Evolutionary conservation across 495 filamentous ascomycete genomes (phyloP).

Genomic region (Podospora tetraspora): DNA sequence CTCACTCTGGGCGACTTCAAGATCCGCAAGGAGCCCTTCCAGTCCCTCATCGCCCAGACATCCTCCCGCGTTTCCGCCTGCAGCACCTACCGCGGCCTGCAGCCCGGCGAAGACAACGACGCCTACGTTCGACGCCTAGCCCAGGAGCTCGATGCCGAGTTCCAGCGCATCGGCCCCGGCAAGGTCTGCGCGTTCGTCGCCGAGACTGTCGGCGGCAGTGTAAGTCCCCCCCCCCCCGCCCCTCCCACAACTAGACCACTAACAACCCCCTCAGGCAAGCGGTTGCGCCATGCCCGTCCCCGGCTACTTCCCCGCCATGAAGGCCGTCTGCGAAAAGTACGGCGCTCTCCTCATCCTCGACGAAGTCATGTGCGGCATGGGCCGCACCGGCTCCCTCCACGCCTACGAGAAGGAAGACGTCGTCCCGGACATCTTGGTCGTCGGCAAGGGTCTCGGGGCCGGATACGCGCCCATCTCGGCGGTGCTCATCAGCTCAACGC

Average conservation of each 20-base stretch:
- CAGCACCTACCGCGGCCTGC: slow-evolving; percentile 33
- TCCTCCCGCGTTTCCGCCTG: slow-evolving; percentile 60
- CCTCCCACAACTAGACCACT: not conserved
- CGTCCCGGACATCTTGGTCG: slow-evolving; percentile 47
- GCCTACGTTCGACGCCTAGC: slow-evolving; percentile 40
- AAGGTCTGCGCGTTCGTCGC: slow-evolving; percentile 67
- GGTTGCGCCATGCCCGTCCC: not conserved
- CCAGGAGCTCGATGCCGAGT: slow-evolving; percentile 63
- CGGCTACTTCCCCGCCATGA: slow-evolving; percentile 64
- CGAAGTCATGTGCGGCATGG: slow-evolving; percentile 73
- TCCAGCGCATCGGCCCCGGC: slow-evolving; percentile 58
- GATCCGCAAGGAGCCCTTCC: slow-evolving; percentile 52
- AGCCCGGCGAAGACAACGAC: slow-evolving; percentile 20
- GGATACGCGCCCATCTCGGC: slow-evolving; percentile 55
- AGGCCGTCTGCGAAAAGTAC: slow-evolving; percentile 58
- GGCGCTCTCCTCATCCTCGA: slow-evolving; percentile 65
- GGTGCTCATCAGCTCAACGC: slow-evolving; percentile 44
- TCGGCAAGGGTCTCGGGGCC: slow-evolving; percentile 61
- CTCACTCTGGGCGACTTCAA: slow-evolving; percentile 56
- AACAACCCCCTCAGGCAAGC: not conserved
- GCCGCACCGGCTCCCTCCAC: slow-evolving; percentile 56
- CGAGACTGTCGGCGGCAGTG: slow-evolving; percentile 54
- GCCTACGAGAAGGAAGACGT: slow-evolving; percentile 56
- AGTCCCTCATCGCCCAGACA: slow-evolving; percentile 38
- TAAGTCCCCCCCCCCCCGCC: not conserved